phyloP scores from a whole-genome alignment of 2,329 filamentous ascomycete species.

The Triangularia verruculosa region DNA sequence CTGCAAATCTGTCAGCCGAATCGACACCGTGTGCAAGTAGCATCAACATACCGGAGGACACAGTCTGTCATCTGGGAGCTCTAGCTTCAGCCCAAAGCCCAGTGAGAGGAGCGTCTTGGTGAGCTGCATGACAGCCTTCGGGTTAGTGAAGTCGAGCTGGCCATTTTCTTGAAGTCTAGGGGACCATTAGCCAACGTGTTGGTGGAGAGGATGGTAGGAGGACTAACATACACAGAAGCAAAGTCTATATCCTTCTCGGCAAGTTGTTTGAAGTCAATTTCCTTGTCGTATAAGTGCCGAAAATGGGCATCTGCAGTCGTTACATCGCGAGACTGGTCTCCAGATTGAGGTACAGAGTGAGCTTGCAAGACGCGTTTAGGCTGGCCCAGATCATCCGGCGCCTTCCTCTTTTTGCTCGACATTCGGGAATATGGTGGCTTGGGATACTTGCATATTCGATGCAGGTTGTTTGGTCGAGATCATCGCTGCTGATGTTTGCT shows the following conservation, averaged over 20 bases:
- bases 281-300: slow-evolving; percentile 39
- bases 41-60: slow-evolving; percentile 70
- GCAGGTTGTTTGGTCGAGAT: not conserved
- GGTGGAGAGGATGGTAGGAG: not conserved
- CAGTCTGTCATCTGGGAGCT: slow-evolving; percentile 72
- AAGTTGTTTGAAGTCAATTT: slow-evolving; percentile 45
- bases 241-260: slow-evolving; percentile 42
- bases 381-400: slow-evolving; percentile 18
- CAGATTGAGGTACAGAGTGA: slow-evolving; percentile 11
- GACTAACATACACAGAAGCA: slow-evolving; percentile 38
- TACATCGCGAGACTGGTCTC: slow-evolving; percentile 23
- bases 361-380: not conserved
- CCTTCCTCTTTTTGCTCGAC: slow-evolving; percentile 26
- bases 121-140: slow-evolving; percentile 72
- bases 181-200: not conserved
- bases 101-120: slow-evolving; percentile 73
- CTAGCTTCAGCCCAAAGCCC: slow-evolving; percentile 70
- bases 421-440: slow-evolving; percentile 5
- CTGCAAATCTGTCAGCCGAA: slow-evolving; percentile 32
- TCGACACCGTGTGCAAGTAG: not conserved
- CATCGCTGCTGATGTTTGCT: not conserved
- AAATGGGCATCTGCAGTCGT: slow-evolving; percentile 32
- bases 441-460: not conserved
- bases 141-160: slow-evolving; percentile 77
- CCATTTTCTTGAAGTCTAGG: slow-evolving; percentile 37